phyloP scores from a whole-genome alignment of 495 filamentous ascomycete species.

The Sordaria brevicollis region DNA sequence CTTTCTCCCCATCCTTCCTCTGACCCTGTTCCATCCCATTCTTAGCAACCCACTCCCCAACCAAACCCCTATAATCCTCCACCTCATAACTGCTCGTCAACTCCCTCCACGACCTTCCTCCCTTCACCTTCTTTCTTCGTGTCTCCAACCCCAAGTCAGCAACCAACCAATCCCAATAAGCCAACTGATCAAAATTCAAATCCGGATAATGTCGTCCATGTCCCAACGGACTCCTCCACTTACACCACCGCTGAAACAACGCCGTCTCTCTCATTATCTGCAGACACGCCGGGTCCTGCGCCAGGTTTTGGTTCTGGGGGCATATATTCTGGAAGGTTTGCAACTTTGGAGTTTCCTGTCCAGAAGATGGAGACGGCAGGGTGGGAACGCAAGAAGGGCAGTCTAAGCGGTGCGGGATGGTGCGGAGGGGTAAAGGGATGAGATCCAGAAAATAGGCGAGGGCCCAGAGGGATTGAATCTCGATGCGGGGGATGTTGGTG shows the following conservation, averaged over 20 bases:
- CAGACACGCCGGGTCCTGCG: not conserved
- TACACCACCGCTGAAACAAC: constrained; percentile 47
- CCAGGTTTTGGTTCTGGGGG: too few species aligned
- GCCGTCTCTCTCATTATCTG: constrained; percentile 32
- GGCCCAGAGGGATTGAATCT: constrained; percentile 19
- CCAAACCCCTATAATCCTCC: constrained; percentile 43
- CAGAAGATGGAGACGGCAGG: constrained; percentile 13
- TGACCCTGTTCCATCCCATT: too few species aligned
- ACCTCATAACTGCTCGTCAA: constrained; percentile 36
- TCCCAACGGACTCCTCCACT: constrained; percentile 46
- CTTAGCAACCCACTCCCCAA: constrained; percentile 38
- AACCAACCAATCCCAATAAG: constrained; percentile 56
- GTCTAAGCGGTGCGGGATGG: not conserved
- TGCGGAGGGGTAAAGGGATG: not conserved
- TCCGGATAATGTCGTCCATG: constrained; percentile 49
- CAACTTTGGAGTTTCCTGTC: constrained; percentile 21
- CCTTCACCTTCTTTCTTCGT: constrained; percentile 13
- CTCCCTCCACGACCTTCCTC: constrained; percentile 16
- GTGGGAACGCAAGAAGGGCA: not conserved
- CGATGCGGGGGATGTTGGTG: constrained; percentile 28
- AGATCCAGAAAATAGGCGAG: constrained; percentile 30
- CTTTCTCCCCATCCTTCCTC: not conserved
- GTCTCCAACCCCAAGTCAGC: constrained; percentile 43
- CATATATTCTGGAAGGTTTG: too few species aligned
- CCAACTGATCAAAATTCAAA: constrained; percentile 53